Evolutionary conservation across 495 filamentous ascomycete genomes (phyloP), one percentile per base, ranked within the genome.

Genomic region (Aspergillus ostianus): DNA sequence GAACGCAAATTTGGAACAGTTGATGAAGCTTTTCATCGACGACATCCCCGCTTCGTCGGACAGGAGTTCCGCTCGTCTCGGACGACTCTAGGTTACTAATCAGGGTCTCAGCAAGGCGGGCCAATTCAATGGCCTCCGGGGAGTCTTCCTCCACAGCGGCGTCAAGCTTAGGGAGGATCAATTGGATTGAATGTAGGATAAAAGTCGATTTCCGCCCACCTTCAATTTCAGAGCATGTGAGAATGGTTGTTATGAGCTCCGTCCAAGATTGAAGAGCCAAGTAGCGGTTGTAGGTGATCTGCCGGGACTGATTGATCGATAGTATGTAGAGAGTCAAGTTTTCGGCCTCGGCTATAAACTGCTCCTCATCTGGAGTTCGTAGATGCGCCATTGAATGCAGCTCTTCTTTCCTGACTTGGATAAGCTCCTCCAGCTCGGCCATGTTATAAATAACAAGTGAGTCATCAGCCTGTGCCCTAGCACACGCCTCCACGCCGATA

Each of bases 21-120:
- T 97, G 88, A 64, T 90, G 92, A 10, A 97, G 83, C 67, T 93
- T 89, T 69, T 98, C 95, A 66, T 91, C 88, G 32, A 91, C 87
- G 47, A 93, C 72, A 67, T 93, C 92, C 65, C 72, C 88, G 61
- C 72, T 84, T 68, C 69, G 79, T 68, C 69, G 80, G 60, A 73
- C 77, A 64, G 68, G 63, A 47, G 74, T 76, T 36, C 74, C 72
- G 9, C 73, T 66, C 3, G 80, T 64, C 12, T 72, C 60, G 17
- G 77, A 74, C 53, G 89, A 84, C 36, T 90, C 85, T 51, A 96
- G 76, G 59, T 86, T 87, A 63, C 85, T 87, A 12, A 96, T 78
- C 9, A 98, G 75, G 13, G 87, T 82, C 65, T 90, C 89, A 6
- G 90, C 87, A 23, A 97, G 78, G 49, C 84, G 84, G 17, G 90